These are phyloP conservation scores for Periconia macrospinosa DNA, from an alignment of 2,329 filamentous ascomycete genomes.

Conservation along the genomic window DNA sequence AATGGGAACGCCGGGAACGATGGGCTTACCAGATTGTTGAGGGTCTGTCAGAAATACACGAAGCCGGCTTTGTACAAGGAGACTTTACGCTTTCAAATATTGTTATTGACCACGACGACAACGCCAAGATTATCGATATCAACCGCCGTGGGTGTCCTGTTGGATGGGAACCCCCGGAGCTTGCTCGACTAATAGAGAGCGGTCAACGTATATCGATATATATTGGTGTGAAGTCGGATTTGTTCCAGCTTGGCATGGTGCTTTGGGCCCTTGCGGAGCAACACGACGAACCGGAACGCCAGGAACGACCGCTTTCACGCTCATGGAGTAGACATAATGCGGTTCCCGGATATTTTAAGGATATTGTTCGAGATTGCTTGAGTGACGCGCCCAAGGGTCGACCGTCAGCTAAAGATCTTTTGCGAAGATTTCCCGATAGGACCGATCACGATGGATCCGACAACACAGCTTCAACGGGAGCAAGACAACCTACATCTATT, in stretches of 20 bases:
- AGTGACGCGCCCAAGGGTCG: conserved; percentile 72
- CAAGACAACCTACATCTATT: conserved; percentile 41
- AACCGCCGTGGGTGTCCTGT: conserved; percentile 96
- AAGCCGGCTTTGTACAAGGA: conserved; percentile 93
- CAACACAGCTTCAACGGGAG: conserved; percentile 7
- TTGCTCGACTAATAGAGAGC: conserved; percentile 79
- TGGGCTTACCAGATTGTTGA: conserved; percentile 93
- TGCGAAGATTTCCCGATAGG: conserved; percentile 46
- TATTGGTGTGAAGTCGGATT: conserved; percentile 95
- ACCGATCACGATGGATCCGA: conserved; percentile 13
- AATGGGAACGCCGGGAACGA: conserved; percentile 74
- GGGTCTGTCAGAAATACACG: conserved; percentile 89
- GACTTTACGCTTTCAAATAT: conserved; percentile 98
- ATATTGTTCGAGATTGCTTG: conserved; percentile 76
- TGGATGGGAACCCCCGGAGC: conserved; percentile 95
- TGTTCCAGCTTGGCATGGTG: conserved; percentile 96
- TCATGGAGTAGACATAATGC: conserved; percentile 37
- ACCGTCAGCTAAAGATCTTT: conserved; percentile 71
- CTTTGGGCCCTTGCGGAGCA: conserved; percentile 88
- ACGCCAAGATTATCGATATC: conserved; percentile 98
- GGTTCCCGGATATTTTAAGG: conserved; percentile 80
- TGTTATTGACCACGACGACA: conserved; percentile 79
- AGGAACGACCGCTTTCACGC: conserved; percentile 64
- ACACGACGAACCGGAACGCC: conserved; percentile 85
- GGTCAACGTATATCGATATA: conserved; percentile 94